Percentiles rank a stretch among this genome's conserved stretches.
Conservation (phyloP, 306 rosid species). For the Ammopiptanthus mongolicus region DNA sequence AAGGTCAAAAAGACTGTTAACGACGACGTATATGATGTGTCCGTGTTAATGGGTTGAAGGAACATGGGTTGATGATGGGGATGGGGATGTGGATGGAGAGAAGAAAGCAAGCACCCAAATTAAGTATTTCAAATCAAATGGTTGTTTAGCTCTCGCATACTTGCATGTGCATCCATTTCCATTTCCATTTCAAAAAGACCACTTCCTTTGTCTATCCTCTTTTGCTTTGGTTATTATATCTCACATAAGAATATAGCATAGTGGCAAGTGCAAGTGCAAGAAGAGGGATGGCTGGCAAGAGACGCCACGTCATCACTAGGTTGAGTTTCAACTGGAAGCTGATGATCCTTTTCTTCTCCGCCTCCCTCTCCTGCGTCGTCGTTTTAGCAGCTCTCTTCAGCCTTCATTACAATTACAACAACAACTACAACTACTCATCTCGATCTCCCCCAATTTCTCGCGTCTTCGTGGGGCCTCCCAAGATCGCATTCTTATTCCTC, state of each 20-base stretch:
- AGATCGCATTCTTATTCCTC: constrained; percentile 84
- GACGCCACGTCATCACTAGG: constrained; percentile 51
- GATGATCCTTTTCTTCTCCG: constrained; percentile 33
- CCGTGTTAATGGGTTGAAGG: too few species aligned
- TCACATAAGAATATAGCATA: background rate
- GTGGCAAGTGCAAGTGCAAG: constrained; percentile 43
- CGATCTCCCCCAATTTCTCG: constrained; percentile 27
- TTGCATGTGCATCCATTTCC: background rate
- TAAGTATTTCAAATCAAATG: background rate
- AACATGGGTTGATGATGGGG: background rate
- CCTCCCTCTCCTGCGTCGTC: constrained; percentile 51
- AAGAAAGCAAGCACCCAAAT: background rate
- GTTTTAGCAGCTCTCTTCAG: constrained; percentile 38
- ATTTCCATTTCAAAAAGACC: too few species aligned
- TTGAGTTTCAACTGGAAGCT: constrained; percentile 47
- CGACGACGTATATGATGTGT: background rate
- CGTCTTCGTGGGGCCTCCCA: constrained; percentile 53
- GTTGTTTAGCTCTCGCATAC: too few species aligned
- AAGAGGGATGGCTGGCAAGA: constrained; percentile 36
- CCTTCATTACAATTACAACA: constrained; percentile 27
- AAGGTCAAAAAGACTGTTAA: too few species aligned
- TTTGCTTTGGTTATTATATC: too few species aligned
- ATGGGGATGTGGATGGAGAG: background rate
- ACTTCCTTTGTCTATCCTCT: too few species aligned
- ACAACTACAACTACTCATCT: background rate